These are phyloP conservation scores for Phycomyces nitens DNA, from an alignment of 192 early-diverging fungal genomes.

Conservation along the genomic window DNA sequence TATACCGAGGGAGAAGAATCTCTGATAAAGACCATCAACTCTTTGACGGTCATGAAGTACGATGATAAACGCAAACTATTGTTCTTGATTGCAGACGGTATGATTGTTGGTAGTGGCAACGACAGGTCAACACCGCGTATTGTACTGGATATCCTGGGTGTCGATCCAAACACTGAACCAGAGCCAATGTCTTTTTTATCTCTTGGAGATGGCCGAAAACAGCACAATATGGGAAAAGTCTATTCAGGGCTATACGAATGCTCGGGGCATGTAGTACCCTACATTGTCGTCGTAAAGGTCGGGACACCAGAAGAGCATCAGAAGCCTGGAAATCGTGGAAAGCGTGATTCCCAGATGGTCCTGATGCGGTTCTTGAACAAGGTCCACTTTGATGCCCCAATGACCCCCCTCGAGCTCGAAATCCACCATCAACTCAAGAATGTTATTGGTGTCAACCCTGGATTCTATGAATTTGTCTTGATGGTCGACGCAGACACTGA, in stretches of 20 bases:
- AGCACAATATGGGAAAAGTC: slow-evolving; percentile 78
- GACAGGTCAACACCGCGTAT: slow-evolving; percentile 79
- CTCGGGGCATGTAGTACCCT: slow-evolving; percentile 73
- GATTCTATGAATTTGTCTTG: slow-evolving; percentile 76
- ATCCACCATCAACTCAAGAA: slow-evolving; percentile 84
- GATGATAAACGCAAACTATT: slow-evolving; percentile 81
- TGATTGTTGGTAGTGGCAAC: slow-evolving; percentile 82
- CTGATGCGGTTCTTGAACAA: slow-evolving; percentile 79
- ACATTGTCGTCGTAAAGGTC: slow-evolving; percentile 77
- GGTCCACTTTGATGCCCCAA: slow-evolving; percentile 74
- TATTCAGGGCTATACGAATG: slow-evolving; percentile 79
- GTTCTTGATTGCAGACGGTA: slow-evolving; percentile 76
- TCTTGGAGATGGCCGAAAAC: slow-evolving; percentile 70
- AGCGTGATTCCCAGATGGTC: slow-evolving; percentile 84
- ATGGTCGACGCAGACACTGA: slow-evolving; percentile 82
- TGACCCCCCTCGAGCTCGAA: slow-evolving; percentile 77
- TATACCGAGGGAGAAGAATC: slow-evolving; percentile 84
- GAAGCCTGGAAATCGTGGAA: slow-evolving; percentile 81
- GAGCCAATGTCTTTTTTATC: slow-evolving; percentile 70
- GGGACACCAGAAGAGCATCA: slow-evolving; percentile 63
- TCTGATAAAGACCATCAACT: slow-evolving; percentile 69
- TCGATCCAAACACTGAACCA: slow-evolving; percentile 45
- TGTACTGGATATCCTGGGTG: slow-evolving; percentile 74
- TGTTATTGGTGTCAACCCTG: slow-evolving; percentile 79
- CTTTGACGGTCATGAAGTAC: slow-evolving; percentile 66